phyloP scores from a whole-genome alignment of 495 filamentous ascomycete genomes.

The Aspergillus bertholletiae region DNA sequence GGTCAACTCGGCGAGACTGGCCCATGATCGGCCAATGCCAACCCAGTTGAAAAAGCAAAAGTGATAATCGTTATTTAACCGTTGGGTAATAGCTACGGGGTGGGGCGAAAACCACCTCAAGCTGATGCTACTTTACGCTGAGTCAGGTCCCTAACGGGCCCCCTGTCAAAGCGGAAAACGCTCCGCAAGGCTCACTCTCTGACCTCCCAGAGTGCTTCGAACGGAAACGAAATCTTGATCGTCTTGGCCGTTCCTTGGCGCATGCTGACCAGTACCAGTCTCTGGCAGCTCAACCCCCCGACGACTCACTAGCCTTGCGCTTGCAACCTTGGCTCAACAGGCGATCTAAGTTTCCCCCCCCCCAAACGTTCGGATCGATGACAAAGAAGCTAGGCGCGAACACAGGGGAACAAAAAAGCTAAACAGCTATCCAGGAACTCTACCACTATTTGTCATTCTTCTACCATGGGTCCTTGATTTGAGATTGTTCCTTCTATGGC shows the following conservation, averaged over 20 bases:
- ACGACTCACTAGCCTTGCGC: too few species aligned
- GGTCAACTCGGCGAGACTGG: neutral
- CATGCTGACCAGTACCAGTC: too few species aligned
- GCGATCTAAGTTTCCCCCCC: neutral
- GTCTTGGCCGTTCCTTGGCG: slow-evolving; percentile 18
- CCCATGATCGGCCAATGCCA: neutral
- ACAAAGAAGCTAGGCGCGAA: neutral
- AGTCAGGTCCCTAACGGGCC: neutral
- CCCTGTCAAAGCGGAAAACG: neutral
- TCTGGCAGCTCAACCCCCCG: too few species aligned
- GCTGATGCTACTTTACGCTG: too few species aligned
- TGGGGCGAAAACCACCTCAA: neutral
- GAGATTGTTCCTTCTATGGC: neutral
- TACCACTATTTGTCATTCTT: neutral
- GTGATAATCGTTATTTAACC: slow-evolving; percentile 2
- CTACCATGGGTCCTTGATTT: neutral
- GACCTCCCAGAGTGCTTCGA: neutral
- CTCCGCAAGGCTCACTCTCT: neutral
- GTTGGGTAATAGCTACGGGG: neutral
- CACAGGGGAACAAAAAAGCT: neutral
- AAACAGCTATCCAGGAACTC: neutral
- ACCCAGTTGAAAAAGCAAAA: neutral
- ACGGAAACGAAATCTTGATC: slow-evolving; percentile 14
- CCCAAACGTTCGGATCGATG: slow-evolving; percentile 4
- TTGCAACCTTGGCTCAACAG: neutral